Evolutionary conservation across 2,329 filamentous ascomycete genomes (phyloP).

Genomic region (Dactylellina cionopaga): DNA sequence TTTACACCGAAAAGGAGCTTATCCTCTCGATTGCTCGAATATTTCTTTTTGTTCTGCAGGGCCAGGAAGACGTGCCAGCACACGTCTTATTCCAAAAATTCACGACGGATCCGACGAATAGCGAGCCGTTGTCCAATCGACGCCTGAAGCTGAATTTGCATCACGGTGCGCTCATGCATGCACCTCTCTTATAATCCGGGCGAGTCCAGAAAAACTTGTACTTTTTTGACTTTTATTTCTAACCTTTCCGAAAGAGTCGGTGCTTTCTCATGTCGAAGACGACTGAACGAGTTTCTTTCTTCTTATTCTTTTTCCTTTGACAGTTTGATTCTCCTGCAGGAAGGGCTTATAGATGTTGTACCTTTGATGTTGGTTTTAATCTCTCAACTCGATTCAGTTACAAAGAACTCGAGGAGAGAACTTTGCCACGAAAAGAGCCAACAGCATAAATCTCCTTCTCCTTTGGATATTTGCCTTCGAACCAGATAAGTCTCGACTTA

Average conservation of each 20-base stretch:
- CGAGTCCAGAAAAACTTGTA: slow-evolving; percentile 19
- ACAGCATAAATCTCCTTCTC: slow-evolving; percentile 24
- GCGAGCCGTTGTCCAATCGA: slow-evolving; percentile 18
- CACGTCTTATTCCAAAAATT: slow-evolving; percentile 31
- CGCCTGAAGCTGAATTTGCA: slow-evolving; percentile 41
- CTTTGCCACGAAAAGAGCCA: slow-evolving; percentile 30
- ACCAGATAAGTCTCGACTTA: slow-evolving; percentile 21
- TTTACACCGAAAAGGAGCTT: slow-evolving; percentile 39
- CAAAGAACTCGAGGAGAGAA: slow-evolving; percentile 15
- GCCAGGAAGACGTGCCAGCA: slow-evolving; percentile 12
- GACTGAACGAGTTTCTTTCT: slow-evolving; percentile 41
- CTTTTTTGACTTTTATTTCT: slow-evolving; percentile 42
- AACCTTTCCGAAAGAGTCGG: slow-evolving; percentile 26
- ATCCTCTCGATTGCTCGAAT: neutral
- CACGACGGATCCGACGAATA: slow-evolving; percentile 42
- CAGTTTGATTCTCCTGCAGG: slow-evolving; percentile 36
- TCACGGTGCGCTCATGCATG: slow-evolving; percentile 47
- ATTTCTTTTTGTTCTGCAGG: slow-evolving; percentile 33
- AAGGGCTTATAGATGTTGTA: slow-evolving; percentile 42
- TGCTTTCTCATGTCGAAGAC: slow-evolving; percentile 31
- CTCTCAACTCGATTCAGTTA: slow-evolving; percentile 23
- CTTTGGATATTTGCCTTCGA: slow-evolving; percentile 30
- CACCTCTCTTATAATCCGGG: slow-evolving; percentile 48
- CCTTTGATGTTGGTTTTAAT: slow-evolving; percentile 35
- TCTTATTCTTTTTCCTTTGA: slow-evolving; percentile 36